phyloP scores from a whole-genome alignment of 2,329 filamentous ascomycete genomes.

The Talaromyces pinophilus region DNA sequence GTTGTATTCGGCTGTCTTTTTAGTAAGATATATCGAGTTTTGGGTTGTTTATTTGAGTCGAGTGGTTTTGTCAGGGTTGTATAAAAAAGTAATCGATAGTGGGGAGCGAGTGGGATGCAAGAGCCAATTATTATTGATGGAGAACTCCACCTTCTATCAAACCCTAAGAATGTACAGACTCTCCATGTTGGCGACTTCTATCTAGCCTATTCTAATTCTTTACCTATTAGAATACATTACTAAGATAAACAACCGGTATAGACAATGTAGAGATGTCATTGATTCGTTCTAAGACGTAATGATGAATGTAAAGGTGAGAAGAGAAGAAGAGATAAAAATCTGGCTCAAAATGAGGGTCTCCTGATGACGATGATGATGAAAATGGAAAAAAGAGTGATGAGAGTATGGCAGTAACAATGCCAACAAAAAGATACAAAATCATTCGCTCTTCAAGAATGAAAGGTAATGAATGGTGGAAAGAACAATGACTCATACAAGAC shows the following conservation, averaged over 20 bases:
- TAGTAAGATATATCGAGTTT: neutral
- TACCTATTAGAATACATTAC: neutral
- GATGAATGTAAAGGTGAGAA: neutral
- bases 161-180: neutral
- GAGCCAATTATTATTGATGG: neutral
- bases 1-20: neutral
- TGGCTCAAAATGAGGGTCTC: conserved; percentile 18
- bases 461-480: conserved; percentile 12
- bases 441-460: conserved; percentile 17
- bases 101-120: neutral
- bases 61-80: neutral
- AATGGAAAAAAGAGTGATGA: conserved; percentile 9
- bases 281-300: conserved; percentile 19
- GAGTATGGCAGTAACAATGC: neutral
- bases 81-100: conserved; percentile 11
- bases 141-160: neutral
- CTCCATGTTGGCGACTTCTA: no score
- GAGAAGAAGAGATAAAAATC: conserved; percentile 6
- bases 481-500: conserved; percentile 16
- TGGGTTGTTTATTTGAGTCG: neutral
- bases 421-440: conserved; percentile 17
- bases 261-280: conserved; percentile 19
- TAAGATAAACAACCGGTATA: neutral
- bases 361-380: neutral
- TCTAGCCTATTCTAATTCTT: neutral